These are phyloP conservation scores for Apiospora arundinis DNA, from an alignment of 2,329 filamentous ascomycete genomes.

Conservation along the genomic window DNA sequence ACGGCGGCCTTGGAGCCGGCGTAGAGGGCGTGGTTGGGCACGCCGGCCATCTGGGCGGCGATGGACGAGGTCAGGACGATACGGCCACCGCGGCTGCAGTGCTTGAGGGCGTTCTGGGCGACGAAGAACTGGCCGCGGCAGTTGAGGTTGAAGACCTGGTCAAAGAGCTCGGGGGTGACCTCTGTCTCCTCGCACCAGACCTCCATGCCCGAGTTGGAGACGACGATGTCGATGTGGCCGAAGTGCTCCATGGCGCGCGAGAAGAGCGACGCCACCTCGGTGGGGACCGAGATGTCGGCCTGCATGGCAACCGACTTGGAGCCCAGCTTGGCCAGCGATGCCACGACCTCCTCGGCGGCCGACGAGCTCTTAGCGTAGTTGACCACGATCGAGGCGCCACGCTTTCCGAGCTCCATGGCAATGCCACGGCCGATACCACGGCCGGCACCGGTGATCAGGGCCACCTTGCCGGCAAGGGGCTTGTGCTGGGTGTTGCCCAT, in stretches of 20 bases:
- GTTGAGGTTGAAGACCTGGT: constrained; percentile 76
- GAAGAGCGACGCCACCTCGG: constrained; percentile 68
- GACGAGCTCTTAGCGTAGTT: constrained; percentile 67
- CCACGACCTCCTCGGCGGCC: constrained; percentile 63
- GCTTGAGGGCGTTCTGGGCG: constrained; percentile 75
- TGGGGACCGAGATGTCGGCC: constrained; percentile 68
- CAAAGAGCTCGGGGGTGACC: constrained; percentile 73
- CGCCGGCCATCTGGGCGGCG: constrained; percentile 68
- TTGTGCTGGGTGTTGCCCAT: constrained; percentile 33
- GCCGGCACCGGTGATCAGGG: constrained; percentile 69
- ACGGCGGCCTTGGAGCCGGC: constrained; percentile 76
- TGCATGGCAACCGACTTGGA: constrained; percentile 64
- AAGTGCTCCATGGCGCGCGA: constrained; percentile 69
- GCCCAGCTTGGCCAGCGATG: constrained; percentile 60
- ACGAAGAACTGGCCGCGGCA: constrained; percentile 78
- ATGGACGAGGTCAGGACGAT: constrained; percentile 77
- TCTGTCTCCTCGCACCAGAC: constrained; percentile 74
- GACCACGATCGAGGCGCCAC: constrained; percentile 69
- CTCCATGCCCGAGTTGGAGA: constrained; percentile 76
- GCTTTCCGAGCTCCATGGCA: constrained; percentile 70
- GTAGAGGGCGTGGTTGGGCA: constrained; percentile 74
- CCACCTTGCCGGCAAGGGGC: constrained; percentile 58
- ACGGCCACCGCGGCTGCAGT: constrained; percentile 72
- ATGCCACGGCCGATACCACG: constrained; percentile 72
- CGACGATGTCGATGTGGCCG: constrained; percentile 73